These are phyloP conservation scores for Lactarius tabidus DNA, from an alignment of 768 basidiomycete species.

Conservation along the genomic window DNA sequence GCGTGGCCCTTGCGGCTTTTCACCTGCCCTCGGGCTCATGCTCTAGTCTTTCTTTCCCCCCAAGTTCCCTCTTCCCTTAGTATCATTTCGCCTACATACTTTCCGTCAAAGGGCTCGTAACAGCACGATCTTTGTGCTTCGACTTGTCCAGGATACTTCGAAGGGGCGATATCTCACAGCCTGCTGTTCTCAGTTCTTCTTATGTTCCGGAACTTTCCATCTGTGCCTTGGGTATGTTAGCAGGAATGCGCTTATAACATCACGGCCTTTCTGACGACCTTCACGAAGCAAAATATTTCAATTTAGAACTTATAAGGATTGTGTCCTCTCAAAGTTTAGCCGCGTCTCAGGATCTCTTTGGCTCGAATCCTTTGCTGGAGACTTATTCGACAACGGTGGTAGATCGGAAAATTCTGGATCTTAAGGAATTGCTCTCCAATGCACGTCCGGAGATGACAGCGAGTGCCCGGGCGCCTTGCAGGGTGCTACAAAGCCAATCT, in stretches of 20 bases:
- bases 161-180: neutral
- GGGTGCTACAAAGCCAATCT: neutral
- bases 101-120: neutral
- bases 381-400: neutral
- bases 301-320: neutral
- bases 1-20: too few relatives aligned
- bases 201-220: neutral
- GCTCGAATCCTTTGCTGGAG: neutral
- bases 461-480: neutral
- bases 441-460: neutral
- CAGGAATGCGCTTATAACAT: neutral
- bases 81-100: neutral
- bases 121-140: neutral
- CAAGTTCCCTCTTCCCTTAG: neutral
- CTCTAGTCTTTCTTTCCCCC: too few relatives aligned
- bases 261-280: neutral
- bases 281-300: neutral
- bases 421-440: neutral
- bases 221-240: neutral
- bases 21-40: too few relatives aligned
- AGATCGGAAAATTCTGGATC: neutral
- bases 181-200: neutral
- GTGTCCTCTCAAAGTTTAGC: neutral
- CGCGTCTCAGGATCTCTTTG: neutral
- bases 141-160: neutral